Conservation (phyloP, 129 eudicot species). For the Tagetes erecta region DNA sequence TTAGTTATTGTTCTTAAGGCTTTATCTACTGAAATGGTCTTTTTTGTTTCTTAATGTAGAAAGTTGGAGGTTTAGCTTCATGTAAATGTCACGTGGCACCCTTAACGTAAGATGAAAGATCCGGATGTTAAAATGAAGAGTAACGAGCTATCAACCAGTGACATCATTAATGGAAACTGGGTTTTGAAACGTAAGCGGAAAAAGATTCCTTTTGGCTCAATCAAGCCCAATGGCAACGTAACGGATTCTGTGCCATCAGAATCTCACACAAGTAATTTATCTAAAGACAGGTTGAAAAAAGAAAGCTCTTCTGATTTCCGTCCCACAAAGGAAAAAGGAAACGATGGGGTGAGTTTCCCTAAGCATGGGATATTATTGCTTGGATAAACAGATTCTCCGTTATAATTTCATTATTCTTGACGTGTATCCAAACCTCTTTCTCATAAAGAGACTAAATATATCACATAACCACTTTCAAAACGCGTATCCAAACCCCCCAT, state of each 20-base stretch:
- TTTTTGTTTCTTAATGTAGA: constrained; percentile 10
- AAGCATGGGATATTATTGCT: too few species aligned
- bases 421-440: too few species aligned
- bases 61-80: constrained; percentile 18
- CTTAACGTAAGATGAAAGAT: constrained; percentile 24
- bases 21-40: not conserved
- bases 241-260: constrained; percentile 39
- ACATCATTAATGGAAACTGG: constrained; percentile 69
- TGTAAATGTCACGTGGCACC: constrained; percentile 13
- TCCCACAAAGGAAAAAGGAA: constrained; percentile 70
- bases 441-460: too few species aligned
- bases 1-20: not conserved
- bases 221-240: constrained; percentile 43
- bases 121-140: constrained; percentile 55
- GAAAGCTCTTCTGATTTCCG: constrained; percentile 37
- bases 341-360: constrained; percentile 68
- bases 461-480: not conserved
- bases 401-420: not conserved
- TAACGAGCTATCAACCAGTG: constrained; percentile 41
- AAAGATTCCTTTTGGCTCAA: constrained; percentile 55
- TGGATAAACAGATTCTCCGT: not conserved
- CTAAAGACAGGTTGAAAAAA: constrained; percentile 33
- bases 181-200: constrained; percentile 74
- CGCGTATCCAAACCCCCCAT: not conserved
- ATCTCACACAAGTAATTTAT: constrained; percentile 35